These are phyloP conservation scores for Naganishia onofrii DNA, from an alignment of 768 basidiomycete species.

Conservation along the genomic window DNA sequence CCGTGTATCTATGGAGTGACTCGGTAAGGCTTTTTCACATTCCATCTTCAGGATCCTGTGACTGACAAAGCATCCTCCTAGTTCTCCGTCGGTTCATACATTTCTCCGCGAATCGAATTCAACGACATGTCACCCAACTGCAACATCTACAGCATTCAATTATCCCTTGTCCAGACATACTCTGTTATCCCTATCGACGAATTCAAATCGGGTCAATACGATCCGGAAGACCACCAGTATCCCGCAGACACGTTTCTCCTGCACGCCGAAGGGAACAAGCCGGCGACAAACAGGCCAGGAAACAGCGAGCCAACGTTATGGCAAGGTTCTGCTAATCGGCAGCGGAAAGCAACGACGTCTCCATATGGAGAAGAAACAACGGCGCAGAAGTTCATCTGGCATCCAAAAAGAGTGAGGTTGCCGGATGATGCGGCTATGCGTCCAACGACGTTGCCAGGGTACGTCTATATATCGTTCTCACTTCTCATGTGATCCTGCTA, in stretches of 20 bases:
- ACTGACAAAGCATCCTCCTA: not conserved
- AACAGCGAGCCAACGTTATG: conserved; percentile 5
- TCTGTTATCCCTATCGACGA: conserved; percentile 25
- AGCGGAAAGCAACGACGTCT: not conserved
- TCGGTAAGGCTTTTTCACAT: not conserved
- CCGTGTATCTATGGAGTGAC: conserved; percentile 20
- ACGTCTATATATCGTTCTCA: not conserved
- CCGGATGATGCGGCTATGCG: conserved; percentile 26
- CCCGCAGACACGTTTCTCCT: conserved; percentile 5
- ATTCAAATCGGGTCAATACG: conserved; percentile 7
- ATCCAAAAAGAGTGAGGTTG: not conserved
- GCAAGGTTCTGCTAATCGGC: conserved; percentile 8
- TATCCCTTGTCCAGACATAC: conserved; percentile 15
- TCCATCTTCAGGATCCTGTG: not conserved
- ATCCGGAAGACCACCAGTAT: conserved; percentile 19
- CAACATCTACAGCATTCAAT: conserved; percentile 19
- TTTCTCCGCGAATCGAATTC: conserved; percentile 8
- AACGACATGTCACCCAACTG: conserved; percentile 9
- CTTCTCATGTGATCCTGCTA: not conserved
- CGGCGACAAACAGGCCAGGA: conserved; percentile 7
- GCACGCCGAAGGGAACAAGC: conserved; percentile 11
- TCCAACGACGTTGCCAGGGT: conserved; percentile 18
- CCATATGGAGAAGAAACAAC: not conserved
- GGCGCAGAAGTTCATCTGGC: conserved; percentile 5
- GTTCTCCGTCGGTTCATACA: conserved; percentile 25